Conservation (phyloP, 202 grass and related monocot genomes). For the Elaeis oleifera region DNA sequence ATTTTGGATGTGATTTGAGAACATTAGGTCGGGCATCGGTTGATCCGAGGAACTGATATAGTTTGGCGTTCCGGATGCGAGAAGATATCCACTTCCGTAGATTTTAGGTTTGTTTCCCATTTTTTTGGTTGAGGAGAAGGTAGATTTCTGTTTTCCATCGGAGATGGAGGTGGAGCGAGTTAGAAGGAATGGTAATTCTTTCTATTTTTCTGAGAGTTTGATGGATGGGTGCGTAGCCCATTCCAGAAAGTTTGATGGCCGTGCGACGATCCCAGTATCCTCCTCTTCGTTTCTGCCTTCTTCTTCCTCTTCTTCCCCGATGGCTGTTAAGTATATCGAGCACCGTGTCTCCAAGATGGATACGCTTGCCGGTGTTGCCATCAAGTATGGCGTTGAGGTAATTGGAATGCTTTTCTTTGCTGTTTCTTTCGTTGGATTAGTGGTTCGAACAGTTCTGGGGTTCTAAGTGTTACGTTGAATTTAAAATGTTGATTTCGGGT, state of each 20-base stretch:
- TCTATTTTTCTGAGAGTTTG: slow-evolving; percentile 20
- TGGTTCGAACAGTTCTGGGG: too few species aligned
- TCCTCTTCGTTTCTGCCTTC: slow-evolving; percentile 22
- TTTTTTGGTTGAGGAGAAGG: background rate
- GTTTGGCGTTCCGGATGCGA: slow-evolving; percentile 16
- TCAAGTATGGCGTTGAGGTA: slow-evolving; percentile 99
- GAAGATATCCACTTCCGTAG: slow-evolving; percentile 4
- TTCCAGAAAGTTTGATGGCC: slow-evolving; percentile 20
- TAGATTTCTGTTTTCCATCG: background rate
- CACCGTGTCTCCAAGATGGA: slow-evolving; percentile 91
- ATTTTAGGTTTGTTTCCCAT: slow-evolving; percentile 1
- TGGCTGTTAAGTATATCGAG: slow-evolving; percentile 36
- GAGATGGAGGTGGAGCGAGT: slow-evolving; percentile 13
- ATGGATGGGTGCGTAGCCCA: slow-evolving; percentile 3
- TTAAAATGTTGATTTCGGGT: too few species aligned
- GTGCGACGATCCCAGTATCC: slow-evolving; percentile 21
- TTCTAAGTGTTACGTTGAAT: too few species aligned
- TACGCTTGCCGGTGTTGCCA: slow-evolving; percentile 87
- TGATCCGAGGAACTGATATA: background rate
- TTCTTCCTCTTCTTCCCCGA: slow-evolving; percentile 19
- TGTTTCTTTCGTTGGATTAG: background rate
- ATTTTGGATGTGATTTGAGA: slow-evolving; percentile 1
- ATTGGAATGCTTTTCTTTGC: slow-evolving; percentile 20
- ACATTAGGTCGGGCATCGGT: too few species aligned
- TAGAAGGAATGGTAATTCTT: slow-evolving; percentile 24